Conservation (phyloP, 257 asterid species). For the Lantana camara region DNA sequence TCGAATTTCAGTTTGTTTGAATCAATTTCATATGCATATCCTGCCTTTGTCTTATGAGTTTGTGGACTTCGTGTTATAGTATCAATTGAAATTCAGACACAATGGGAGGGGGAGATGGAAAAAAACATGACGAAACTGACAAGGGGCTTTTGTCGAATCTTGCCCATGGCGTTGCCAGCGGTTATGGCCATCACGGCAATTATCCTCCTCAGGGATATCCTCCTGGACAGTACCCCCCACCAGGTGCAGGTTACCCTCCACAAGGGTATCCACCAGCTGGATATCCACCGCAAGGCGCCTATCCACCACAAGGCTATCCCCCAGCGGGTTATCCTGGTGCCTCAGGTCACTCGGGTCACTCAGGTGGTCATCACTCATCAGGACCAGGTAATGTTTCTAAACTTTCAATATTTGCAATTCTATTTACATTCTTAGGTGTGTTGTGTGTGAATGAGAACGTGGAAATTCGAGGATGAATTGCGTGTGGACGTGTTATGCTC, state of each 20-base stretch:
- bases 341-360: slow-evolving; percentile 21
- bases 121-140: slow-evolving; percentile 47
- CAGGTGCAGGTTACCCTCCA: slow-evolving; percentile 50
- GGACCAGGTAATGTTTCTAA: slow-evolving; percentile 47
- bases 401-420: too few relatives aligned
- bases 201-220: slow-evolving; percentile 38
- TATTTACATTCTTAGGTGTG: too few relatives aligned
- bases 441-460: not conserved
- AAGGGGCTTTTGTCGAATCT: slow-evolving; percentile 43
- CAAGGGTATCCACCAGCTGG: slow-evolving; percentile 55
- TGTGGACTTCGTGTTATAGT: slow-evolving; percentile 24
- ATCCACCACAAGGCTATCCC: too few relatives aligned
- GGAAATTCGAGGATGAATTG: not conserved
- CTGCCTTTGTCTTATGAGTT: slow-evolving; percentile 3
- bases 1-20: not conserved
- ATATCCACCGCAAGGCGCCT: slow-evolving; percentile 38
- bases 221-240: slow-evolving; percentile 55
- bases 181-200: not conserved
- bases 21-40: not conserved
- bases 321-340: slow-evolving; percentile 7
- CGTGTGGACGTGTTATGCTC: not conserved
- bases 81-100: slow-evolving; percentile 19
- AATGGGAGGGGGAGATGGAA: slow-evolving; percentile 62
- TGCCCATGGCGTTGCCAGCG: slow-evolving; percentile 1
- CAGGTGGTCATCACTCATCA: too few relatives aligned